phyloP scores from a whole-genome alignment of 352 stramenopile species.

The Pseudoperonospora humuli region DNA sequence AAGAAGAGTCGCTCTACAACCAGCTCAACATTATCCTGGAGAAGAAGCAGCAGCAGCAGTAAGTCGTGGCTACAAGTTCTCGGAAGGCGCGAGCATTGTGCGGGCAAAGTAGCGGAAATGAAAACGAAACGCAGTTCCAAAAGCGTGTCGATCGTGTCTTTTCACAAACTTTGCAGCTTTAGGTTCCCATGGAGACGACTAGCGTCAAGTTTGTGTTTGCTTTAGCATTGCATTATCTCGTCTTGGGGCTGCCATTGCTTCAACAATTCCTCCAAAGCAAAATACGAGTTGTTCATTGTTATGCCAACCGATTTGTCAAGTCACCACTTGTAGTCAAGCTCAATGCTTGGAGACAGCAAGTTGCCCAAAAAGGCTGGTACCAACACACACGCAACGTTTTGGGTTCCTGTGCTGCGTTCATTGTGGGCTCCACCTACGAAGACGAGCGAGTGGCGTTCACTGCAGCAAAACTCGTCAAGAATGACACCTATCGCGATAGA shows the following conservation, averaged over 20 bases:
- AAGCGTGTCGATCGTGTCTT: no score
- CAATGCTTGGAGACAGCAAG: no score
- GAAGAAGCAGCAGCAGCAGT: slow-evolving; percentile 43
- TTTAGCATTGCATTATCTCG: slow-evolving; percentile 5
- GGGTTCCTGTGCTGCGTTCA: slow-evolving; percentile 20
- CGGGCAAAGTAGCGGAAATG: slow-evolving; percentile 2
- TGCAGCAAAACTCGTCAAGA: slow-evolving; percentile 36
- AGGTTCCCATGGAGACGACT: slow-evolving; percentile 10
- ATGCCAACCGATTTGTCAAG: no score
- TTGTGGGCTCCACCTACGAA: slow-evolving; percentile 37
- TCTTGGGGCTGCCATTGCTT: background rate
- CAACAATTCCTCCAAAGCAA: no score
- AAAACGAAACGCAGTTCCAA: slow-evolving; percentile 2
- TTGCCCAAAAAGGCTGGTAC: slow-evolving; percentile 13
- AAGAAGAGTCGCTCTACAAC: slow-evolving; percentile 78
- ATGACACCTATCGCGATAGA: no score
- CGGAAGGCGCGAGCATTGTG: background rate
- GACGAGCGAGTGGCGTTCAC: slow-evolving; percentile 42
- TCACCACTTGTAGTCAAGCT: no score
- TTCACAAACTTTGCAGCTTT: slow-evolving; percentile 5
- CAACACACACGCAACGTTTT: slow-evolving; percentile 16
- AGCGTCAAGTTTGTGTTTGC: slow-evolving; percentile 6
- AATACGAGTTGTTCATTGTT: no score
- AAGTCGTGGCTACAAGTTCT: background rate
- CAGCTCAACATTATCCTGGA: slow-evolving; percentile 82